These are phyloP conservation scores for Jaenimonas drosophilae DNA, from an alignment of 208 protist species.

Conservation along the genomic window DNA sequence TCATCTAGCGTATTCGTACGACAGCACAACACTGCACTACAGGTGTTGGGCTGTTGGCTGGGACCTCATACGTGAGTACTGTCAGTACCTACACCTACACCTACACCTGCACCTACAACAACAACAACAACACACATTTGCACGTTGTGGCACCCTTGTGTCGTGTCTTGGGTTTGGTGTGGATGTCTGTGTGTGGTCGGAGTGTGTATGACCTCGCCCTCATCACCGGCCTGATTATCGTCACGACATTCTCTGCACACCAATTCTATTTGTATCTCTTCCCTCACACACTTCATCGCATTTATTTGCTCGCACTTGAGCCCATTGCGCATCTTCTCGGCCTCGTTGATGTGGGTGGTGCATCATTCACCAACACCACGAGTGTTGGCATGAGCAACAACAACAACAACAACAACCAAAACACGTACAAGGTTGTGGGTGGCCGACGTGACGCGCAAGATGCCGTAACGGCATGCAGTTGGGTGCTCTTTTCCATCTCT, in stretches of 20 bases:
- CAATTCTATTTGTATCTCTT: constrained; percentile 79
- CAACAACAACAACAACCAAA: neutral
- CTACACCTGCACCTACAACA: constrained; percentile 1
- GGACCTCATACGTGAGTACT: neutral
- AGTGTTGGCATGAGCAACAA: neutral
- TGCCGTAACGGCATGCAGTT: constrained; percentile 21
- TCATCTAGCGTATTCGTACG: too few relatives aligned
- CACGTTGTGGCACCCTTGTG: neutral
- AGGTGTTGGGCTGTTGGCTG: too few relatives aligned
- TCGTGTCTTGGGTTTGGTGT: too few relatives aligned
- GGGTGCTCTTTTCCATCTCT: constrained; percentile 48
- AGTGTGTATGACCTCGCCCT: too few relatives aligned
- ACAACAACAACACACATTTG: neutral
- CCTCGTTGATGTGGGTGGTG: constrained; percentile 6
- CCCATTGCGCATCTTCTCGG: constrained; percentile 4
- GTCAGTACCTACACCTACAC: neutral
- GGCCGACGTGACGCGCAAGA: constrained; percentile 1
- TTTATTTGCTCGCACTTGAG: constrained; percentile 13
- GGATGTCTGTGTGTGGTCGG: too few relatives aligned
- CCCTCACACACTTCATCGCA: constrained; percentile 31
- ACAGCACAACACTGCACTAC: neutral
- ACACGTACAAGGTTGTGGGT: constrained; percentile 7
- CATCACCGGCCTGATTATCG: constrained; percentile 38
- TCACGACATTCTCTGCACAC: constrained; percentile 55
- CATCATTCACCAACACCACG: neutral